These are phyloP conservation scores for Blastobotrys niveus DNA, from an alignment of 1,139 yeast species.

Conservation along the genomic window DNA sequence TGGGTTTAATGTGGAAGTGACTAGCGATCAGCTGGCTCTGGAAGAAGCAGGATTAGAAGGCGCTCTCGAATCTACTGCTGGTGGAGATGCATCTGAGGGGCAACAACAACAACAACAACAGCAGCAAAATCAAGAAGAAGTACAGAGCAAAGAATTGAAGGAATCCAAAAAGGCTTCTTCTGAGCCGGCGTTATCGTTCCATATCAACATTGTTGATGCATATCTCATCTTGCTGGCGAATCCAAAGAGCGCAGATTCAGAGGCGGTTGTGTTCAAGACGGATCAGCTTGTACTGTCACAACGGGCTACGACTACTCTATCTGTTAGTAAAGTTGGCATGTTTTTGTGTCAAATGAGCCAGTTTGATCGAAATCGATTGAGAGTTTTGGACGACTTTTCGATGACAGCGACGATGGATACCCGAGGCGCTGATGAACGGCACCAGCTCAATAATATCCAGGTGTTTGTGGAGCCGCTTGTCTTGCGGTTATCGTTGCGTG, in stretches of 20 bases:
- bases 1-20: constrained; percentile 32
- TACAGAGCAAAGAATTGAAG: constrained; percentile 12
- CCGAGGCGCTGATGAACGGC: constrained; percentile 55
- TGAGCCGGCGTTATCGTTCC: constrained; percentile 40
- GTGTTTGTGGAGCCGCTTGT: constrained; percentile 76
- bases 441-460: constrained; percentile 57
- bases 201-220: constrained; percentile 70
- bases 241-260: constrained; percentile 61
- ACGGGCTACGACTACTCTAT: constrained; percentile 55
- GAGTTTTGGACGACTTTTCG: constrained; percentile 87
- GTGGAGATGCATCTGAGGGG: constrained; percentile 1
- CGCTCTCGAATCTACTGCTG: constrained; percentile 12
- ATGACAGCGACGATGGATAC: constrained; percentile 68
- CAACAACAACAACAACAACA: not conserved
- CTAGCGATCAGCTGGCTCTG: not conserved
- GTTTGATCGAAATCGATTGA: constrained; percentile 51
- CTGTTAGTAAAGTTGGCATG: constrained; percentile 80
- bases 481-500: constrained; percentile 77
- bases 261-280: constrained; percentile 85
- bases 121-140: constrained; percentile 7
- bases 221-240: constrained; percentile 78
- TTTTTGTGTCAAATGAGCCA: constrained; percentile 73
- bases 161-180: constrained; percentile 8
- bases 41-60: constrained; percentile 16
- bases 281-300: constrained; percentile 72